Conservation (phyloP, 192 early-diverging fungal genomes). For the Phlyctochytrium planicorne region DNA sequence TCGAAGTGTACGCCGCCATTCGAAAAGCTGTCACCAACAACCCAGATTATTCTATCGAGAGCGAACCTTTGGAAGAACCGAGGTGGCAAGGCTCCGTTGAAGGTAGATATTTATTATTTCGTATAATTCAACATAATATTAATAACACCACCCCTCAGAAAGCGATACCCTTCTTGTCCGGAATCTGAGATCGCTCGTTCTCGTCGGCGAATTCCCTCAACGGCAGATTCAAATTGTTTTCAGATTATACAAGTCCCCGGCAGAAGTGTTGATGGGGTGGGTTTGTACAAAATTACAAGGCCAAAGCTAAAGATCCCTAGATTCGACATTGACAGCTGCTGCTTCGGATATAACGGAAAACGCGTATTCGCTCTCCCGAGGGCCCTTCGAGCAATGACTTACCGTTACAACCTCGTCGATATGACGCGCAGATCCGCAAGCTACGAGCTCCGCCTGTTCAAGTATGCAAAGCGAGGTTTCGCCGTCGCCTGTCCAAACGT, state of each 20-base stretch:
- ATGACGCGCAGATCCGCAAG: constrained; percentile 24
- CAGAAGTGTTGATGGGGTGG: constrained; percentile 33
- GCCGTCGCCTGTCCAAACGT: constrained; percentile 8
- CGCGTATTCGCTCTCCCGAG: too few relatives aligned
- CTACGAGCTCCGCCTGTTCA: constrained; percentile 26
- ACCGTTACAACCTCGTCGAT: too few relatives aligned
- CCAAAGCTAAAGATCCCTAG: too few relatives aligned
- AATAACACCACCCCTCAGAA: background rate
- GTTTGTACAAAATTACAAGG: too few relatives aligned
- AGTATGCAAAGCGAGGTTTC: constrained; percentile 27
- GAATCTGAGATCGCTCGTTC: constrained; percentile 2
- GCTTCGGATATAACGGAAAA: too few relatives aligned
- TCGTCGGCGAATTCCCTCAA: constrained; percentile 22
- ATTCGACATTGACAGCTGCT: constrained; percentile 5
- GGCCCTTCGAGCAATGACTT: too few relatives aligned
- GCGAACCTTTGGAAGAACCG: too few relatives aligned
- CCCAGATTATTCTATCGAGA: too few relatives aligned
- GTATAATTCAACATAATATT: too few relatives aligned
- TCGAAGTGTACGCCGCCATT: background rate
- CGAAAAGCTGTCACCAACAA: background rate
- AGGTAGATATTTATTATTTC: too few relatives aligned
- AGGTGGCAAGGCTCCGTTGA: too few relatives aligned
- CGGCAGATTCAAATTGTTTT: constrained; percentile 33
- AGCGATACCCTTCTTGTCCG: background rate
- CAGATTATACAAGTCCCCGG: constrained; percentile 30